Conservation (phyloP, 345 rosid species). For the Excoecaria agallocha region DNA sequence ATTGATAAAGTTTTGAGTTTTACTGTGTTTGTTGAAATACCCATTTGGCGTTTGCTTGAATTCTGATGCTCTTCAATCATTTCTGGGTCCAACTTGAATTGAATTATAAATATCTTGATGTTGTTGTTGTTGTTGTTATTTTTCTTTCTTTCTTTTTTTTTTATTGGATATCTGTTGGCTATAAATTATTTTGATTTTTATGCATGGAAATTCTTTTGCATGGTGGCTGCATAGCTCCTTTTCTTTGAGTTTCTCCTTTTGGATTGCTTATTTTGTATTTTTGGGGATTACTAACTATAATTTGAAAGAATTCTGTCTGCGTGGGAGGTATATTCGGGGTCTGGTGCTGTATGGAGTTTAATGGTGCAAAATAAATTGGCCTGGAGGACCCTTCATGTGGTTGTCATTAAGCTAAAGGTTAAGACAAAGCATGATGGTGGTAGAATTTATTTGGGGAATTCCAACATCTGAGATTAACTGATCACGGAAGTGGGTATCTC, state of each 20-base stretch:
- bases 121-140: no score
- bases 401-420: slow-evolving; percentile 2
- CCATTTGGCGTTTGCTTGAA: slow-evolving; percentile 2
- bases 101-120: background rate
- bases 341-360: background rate
- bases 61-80: slow-evolving; percentile 14
- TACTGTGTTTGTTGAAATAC: background rate
- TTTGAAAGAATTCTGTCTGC: background rate
- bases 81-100: slow-evolving; percentile 24
- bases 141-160: no score
- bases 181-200: slow-evolving; percentile 16
- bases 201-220: slow-evolving; percentile 12
- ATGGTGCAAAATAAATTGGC: background rate
- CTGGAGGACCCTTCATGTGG: slow-evolving; percentile 7
- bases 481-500: background rate
- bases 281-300: background rate
- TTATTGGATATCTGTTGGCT: slow-evolving; percentile 13
- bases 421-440: background rate
- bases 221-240: slow-evolving; percentile 5
- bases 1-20: slow-evolving; percentile 15
- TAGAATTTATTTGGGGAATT: background rate
- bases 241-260: slow-evolving; percentile 6
- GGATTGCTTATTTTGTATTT: background rate
- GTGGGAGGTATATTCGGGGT: background rate
- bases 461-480: background rate